Evolutionary conservation across 1,284 basidiomycete species (phyloP).

Genomic region (Puccinia horiana): DNA sequence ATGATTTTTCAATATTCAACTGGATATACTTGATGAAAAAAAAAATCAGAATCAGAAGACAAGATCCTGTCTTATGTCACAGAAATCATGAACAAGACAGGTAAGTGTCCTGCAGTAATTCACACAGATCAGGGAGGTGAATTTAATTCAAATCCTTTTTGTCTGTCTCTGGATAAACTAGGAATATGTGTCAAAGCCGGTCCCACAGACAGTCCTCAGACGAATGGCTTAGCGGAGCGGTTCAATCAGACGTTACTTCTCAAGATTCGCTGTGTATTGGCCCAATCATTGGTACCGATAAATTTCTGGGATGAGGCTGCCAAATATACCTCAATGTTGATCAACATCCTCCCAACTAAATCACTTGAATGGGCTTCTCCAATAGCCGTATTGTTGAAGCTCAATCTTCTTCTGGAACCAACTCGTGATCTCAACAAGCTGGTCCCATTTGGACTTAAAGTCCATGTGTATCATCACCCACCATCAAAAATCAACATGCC

Average conservation of each 20-base stretch:
- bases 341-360: neutral
- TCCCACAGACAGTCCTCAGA: neutral
- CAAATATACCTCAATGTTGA: neutral
- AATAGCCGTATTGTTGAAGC: neutral
- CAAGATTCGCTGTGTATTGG: neutral
- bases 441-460: neutral
- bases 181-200: neutral
- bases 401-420: neutral
- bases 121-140: neutral
- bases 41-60: neutral
- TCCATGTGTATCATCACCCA: neutral
- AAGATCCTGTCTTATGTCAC: neutral
- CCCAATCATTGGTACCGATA: neutral
- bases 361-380: neutral
- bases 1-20: neutral
- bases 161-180: neutral
- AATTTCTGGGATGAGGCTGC: conserved; percentile 1
- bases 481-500: neutral
- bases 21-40: neutral
- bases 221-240: neutral
- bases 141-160: neutral
- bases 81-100: neutral
- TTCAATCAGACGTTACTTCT: neutral
- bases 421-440: neutral
- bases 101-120: neutral